These are phyloP conservation scores for Trifolium dubium DNA, from an alignment of 306 rosid species.

Conservation along the genomic window DNA sequence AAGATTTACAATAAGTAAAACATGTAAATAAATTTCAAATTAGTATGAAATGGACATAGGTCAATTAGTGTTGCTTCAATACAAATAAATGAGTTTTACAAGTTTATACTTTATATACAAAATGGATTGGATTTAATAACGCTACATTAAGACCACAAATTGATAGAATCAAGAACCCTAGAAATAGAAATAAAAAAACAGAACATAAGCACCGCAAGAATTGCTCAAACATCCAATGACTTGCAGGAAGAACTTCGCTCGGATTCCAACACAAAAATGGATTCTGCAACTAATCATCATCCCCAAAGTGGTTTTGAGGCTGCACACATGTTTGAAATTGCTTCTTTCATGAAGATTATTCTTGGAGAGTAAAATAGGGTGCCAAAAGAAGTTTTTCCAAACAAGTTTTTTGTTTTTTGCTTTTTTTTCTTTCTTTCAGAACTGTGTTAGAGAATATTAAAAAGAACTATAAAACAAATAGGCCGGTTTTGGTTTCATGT, in stretches of 20 bases:
- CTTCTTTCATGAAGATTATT: slow-evolving; percentile 31
- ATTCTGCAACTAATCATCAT: background rate
- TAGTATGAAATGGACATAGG: background rate
- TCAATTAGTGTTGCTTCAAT: background rate
- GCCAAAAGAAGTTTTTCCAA: slow-evolving; percentile 19
- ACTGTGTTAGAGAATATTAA: background rate
- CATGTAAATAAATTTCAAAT: background rate
- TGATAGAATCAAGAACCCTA: slow-evolving; percentile 12
- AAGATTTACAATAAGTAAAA: background rate
- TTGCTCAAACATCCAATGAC: slow-evolving; percentile 11
- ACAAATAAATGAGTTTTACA: background rate
- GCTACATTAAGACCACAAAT: slow-evolving; percentile 1
- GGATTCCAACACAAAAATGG: background rate
- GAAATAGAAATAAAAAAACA: slow-evolving; percentile 1
- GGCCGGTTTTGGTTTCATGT: slow-evolving; percentile 6
- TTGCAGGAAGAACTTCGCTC: background rate
- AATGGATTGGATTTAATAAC: slow-evolving; percentile 7
- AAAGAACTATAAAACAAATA: background rate
- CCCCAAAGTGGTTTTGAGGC: slow-evolving; percentile 26
- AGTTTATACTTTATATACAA: background rate
- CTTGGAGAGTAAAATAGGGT: background rate
- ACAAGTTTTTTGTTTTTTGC: background rate
- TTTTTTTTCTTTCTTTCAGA: background rate
- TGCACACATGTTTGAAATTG: slow-evolving; percentile 23
- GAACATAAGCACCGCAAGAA: slow-evolving; percentile 1